Conservation (phyloP, 345 rosid species). For the Salix brachista region DNA sequence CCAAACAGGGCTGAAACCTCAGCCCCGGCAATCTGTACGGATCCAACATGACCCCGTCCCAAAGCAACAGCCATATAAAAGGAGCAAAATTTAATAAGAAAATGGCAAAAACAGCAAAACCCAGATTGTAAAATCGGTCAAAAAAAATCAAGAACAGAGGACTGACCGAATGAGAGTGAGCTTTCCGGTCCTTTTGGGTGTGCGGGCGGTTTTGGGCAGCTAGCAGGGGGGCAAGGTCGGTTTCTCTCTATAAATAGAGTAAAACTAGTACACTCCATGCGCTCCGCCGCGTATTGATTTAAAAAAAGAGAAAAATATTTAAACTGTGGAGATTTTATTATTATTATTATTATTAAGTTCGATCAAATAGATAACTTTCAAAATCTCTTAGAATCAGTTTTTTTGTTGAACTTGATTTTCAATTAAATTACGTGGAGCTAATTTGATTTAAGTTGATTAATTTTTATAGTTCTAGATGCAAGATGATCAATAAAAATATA, state of each 20-base stretch:
- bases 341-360: too few species aligned
- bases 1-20: slow-evolving; percentile 14
- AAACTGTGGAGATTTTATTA: too few species aligned
- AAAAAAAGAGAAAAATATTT: too few species aligned
- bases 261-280: too few species aligned
- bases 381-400: too few species aligned
- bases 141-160: slow-evolving; percentile 19
- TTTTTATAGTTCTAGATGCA: too few species aligned
- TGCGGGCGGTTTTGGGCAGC: background rate
- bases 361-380: too few species aligned
- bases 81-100: slow-evolving; percentile 2
- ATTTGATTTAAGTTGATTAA: too few species aligned
- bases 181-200: background rate
- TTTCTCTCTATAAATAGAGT: background rate
- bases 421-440: too few species aligned
- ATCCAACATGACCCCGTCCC: slow-evolving; percentile 9
- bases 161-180: slow-evolving; percentile 31
- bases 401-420: too few species aligned
- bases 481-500: too few species aligned
- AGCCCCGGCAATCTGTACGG: slow-evolving; percentile 13
- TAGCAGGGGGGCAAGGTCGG: background rate
- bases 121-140: slow-evolving; percentile 19
- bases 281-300: too few species aligned
- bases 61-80: slow-evolving; percentile 21
- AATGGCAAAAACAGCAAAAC: slow-evolving; percentile 18